phyloP scores from a whole-genome alignment of 495 filamentous ascomycete species.

The Xylaria venustula region DNA sequence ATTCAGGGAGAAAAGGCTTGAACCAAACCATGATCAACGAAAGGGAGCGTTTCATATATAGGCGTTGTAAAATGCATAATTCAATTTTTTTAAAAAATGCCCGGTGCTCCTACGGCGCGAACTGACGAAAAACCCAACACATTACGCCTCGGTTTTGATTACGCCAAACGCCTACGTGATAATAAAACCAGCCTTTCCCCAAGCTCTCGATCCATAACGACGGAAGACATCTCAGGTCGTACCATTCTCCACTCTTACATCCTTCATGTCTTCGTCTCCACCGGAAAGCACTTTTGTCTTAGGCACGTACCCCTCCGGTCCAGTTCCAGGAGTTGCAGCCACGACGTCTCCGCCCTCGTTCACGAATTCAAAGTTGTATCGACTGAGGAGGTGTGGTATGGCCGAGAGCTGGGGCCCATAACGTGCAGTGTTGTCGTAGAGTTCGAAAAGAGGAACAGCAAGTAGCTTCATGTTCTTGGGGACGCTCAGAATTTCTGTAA shows the following conservation, averaged over 20 bases:
- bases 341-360: conserved; percentile 89
- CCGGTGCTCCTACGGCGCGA: background rate
- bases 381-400: conserved; percentile 87
- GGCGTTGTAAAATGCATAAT: background rate
- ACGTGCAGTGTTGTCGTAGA: conserved; percentile 93
- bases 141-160: conserved; percentile 1
- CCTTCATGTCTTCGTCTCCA: conserved; percentile 57
- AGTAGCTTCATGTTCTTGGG: conserved; percentile 99
- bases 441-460: conserved; percentile 92
- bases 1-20: conserved; percentile 85
- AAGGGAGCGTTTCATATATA: background rate
- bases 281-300: conserved; percentile 76
- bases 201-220: background rate
- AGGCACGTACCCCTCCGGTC: conserved; percentile 48
- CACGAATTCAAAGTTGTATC: conserved; percentile 98
- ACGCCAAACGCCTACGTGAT: conserved; percentile 29
- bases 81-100: background rate
- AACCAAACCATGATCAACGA: conserved; percentile 3
- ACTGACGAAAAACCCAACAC: background rate
- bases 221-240: conserved; percentile 11
- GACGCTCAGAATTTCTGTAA: conserved; percentile 85
- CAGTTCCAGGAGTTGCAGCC: conserved; percentile 77
- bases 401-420: conserved; percentile 96
- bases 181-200: conserved; percentile 8
- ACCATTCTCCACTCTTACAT: conserved; percentile 28